These are phyloP conservation scores for Fusarium sterilihyphosum DNA, from an alignment of 2,329 filamentous ascomycete genomes.

Conservation along the genomic window DNA sequence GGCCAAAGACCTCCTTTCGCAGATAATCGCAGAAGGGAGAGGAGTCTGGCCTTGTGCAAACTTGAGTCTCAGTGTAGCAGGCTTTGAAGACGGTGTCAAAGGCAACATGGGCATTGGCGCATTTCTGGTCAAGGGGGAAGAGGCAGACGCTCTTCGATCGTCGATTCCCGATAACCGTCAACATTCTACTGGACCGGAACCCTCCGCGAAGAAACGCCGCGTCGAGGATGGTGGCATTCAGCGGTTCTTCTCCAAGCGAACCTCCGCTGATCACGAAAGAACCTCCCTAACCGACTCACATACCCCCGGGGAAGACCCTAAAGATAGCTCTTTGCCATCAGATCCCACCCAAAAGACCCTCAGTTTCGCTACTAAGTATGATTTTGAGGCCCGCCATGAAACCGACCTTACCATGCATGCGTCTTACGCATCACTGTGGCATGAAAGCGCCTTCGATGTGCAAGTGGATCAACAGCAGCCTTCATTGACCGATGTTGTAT, in stretches of 20 bases:
- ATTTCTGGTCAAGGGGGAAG: constrained; percentile 83
- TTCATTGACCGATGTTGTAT: constrained; percentile 57
- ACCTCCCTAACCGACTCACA: constrained; percentile 34
- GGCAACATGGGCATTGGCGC: constrained; percentile 87
- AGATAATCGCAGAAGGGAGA: constrained; percentile 79
- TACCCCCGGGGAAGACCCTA: not conserved
- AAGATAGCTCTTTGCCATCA: constrained; percentile 2
- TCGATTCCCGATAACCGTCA: constrained; percentile 34
- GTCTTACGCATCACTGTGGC: constrained; percentile 12
- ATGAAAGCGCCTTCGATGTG: constrained; percentile 26
- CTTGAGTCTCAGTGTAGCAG: constrained; percentile 86
- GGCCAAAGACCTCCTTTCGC: constrained; percentile 78
- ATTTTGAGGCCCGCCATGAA: constrained; percentile 31
- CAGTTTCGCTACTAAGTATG: constrained; percentile 10
- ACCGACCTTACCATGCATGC: constrained; percentile 15
- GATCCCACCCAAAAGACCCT: constrained; percentile 10
- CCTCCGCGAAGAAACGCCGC: constrained; percentile 46
- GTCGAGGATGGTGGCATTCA: constrained; percentile 62
- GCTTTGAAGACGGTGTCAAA: constrained; percentile 87
- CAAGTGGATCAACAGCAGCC: constrained; percentile 40
- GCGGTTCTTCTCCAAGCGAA: constrained; percentile 64
- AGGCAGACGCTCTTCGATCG: constrained; percentile 57
- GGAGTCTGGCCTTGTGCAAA: constrained; percentile 90
- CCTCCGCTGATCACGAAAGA: constrained; percentile 43
- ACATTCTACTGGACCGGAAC: constrained; percentile 34